Evolutionary conservation across 164 flowering plant genomes (phyloP).

Genomic region (Vitis riparia): DNA sequence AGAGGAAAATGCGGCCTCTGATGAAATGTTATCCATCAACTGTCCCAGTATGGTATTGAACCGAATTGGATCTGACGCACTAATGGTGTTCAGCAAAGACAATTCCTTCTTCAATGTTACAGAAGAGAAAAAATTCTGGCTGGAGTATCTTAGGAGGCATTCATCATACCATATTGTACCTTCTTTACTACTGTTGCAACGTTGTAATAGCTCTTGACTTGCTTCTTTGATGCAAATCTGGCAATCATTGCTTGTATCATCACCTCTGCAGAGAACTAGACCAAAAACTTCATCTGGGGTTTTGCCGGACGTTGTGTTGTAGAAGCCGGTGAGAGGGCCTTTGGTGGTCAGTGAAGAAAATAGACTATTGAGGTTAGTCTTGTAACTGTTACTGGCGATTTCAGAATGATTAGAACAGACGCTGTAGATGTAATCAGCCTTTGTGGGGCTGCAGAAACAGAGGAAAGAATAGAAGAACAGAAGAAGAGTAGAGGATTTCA

Average conservation of each 20-base stretch:
- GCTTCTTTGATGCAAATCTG: slow-evolving; percentile 12
- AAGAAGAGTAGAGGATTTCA: too few relatives aligned
- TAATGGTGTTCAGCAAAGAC: not conserved
- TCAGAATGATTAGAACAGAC: not conserved
- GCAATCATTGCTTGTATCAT: slow-evolving; percentile 10
- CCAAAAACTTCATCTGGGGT: slow-evolving; percentile 6
- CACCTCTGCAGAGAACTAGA: slow-evolving; percentile 22
- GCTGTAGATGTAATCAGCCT: not conserved
- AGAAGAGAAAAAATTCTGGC: not conserved
- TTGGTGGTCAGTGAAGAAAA: not conserved
- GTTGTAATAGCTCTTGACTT: not conserved
- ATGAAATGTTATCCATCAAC: too few relatives aligned
- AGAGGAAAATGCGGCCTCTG: too few relatives aligned
- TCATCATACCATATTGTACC: slow-evolving; percentile 19
- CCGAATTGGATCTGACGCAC: too few relatives aligned
- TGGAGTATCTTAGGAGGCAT: slow-evolving; percentile 10
- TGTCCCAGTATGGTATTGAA: too few relatives aligned
- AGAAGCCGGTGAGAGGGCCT: not conserved
- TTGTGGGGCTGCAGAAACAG: too few relatives aligned
- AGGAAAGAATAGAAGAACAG: too few relatives aligned
- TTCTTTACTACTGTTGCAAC: slow-evolving; percentile 10
- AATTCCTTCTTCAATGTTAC: too few relatives aligned
- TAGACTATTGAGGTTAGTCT: not conserved
- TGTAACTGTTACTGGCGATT: not conserved
- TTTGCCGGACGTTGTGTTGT: not conserved